A percentile compares a stretch with the other conserved stretches of the same genome.
Evolutionary conservation across 2,329 filamentous ascomycete genomes (phyloP).

Genomic region (Pseudocercospora fuligena): DNA sequence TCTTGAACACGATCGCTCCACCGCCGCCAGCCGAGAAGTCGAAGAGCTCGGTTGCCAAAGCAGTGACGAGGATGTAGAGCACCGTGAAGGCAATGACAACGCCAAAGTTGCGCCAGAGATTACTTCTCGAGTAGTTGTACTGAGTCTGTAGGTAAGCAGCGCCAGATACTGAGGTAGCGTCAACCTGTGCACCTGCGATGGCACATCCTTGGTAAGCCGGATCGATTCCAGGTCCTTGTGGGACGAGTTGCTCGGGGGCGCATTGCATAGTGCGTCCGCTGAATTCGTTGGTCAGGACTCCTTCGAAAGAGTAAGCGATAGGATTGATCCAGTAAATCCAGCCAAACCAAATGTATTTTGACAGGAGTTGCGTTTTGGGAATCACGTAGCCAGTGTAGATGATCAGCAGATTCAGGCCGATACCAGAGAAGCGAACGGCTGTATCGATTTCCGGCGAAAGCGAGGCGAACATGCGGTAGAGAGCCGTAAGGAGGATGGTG

Average conservation of each 20-base stretch:
- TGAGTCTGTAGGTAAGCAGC: conserved; percentile 58
- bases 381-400: conserved; percentile 72
- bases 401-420: conserved; percentile 65
- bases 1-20: conserved; percentile 75
- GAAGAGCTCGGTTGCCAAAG: conserved; percentile 71
- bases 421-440: conserved; percentile 67
- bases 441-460: conserved; percentile 68
- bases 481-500: conserved; percentile 65
- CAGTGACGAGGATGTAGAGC: conserved; percentile 74
- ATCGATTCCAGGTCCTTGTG: conserved; percentile 61
- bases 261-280: conserved; percentile 62
- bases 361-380: conserved; percentile 63
- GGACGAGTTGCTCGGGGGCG: conserved; percentile 62
- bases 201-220: conserved; percentile 66
- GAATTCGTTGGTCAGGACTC: conserved; percentile 71
- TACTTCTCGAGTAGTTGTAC: conserved; percentile 61
- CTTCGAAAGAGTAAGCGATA: conserved; percentile 67
- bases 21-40: conserved; percentile 66
- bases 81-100: conserved; percentile 76
- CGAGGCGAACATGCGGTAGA: conserved; percentile 70
- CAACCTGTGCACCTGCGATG: conserved; percentile 61
- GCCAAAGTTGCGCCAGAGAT: conserved; percentile 76
- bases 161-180: conserved; percentile 58
- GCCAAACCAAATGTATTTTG: conserved; percentile 68
- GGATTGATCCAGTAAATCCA: conserved; percentile 62